Conservation (phyloP, 768 basidiomycete species). For the Gymnopilus dilepis region DNA sequence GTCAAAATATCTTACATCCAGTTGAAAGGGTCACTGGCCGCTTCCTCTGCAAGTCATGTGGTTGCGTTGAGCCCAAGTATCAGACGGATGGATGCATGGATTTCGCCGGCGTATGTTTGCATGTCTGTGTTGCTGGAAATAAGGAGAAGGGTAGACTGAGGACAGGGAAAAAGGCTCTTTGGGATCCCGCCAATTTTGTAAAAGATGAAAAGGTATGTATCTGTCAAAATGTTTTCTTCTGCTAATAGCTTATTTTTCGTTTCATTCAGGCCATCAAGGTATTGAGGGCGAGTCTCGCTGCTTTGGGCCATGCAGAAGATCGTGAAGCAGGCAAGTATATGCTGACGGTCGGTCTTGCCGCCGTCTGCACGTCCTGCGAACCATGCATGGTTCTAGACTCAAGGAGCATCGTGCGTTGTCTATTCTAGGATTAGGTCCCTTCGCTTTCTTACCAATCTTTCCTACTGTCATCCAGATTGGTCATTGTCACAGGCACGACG, state of each 20-base stretch:
- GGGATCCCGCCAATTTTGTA: conserved; percentile 58
- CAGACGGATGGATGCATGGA: conserved; percentile 53
- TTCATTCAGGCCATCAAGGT: conserved; percentile 51
- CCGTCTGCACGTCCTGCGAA: conserved; percentile 57
- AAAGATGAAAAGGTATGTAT: conserved; percentile 59
- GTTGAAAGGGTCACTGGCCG: conserved; percentile 62
- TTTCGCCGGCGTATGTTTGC: conserved; percentile 62
- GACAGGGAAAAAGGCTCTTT: conserved; percentile 36
- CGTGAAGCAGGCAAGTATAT: conserved; percentile 33
- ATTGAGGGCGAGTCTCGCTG: conserved; percentile 42
- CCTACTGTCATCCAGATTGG: conserved; percentile 49
- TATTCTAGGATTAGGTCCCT: not conserved
- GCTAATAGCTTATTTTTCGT: not conserved
- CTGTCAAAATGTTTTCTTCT: not conserved
- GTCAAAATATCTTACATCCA: conserved; percentile 53
- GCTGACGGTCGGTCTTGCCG: conserved; percentile 28
- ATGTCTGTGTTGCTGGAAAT: conserved; percentile 49
- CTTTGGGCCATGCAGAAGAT: conserved; percentile 34
- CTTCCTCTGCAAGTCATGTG: conserved; percentile 62
- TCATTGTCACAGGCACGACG: conserved; percentile 68
- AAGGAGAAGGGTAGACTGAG: conserved; percentile 33
- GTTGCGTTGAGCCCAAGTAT: conserved; percentile 37
- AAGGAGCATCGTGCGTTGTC: conserved; percentile 48
- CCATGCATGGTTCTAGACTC: conserved; percentile 54
- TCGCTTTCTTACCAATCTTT: not conserved